These are phyloP conservation scores for Ceratocystis smalleyi DNA, from an alignment of 2,329 filamentous ascomycete species.

Conservation along the genomic window DNA sequence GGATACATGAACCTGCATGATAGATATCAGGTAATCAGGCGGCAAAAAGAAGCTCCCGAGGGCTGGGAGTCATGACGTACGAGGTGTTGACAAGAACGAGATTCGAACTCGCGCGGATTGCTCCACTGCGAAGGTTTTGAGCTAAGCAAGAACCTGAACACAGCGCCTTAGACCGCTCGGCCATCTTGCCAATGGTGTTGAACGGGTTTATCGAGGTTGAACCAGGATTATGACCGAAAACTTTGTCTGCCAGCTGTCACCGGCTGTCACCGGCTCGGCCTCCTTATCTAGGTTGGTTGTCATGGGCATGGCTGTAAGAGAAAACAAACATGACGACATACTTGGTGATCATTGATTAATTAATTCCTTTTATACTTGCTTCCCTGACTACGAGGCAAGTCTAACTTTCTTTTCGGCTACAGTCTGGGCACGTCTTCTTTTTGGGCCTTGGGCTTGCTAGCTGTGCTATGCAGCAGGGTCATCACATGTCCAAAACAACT, in stretches of 20 bases:
- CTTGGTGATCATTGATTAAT: background rate
- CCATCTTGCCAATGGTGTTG: background rate
- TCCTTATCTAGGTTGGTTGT: background rate
- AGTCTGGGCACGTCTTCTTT: background rate
- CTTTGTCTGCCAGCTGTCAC: accelerated
- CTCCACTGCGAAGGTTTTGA: slow-evolving; percentile 15
- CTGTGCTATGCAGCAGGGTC: background rate
- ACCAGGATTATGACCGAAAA: background rate
- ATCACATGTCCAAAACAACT: background rate
- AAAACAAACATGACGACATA: background rate
- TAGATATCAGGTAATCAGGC: no score
- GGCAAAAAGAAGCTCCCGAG: no score
- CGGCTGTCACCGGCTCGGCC: background rate
- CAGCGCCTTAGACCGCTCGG: no score
- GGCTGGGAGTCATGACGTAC: no score
- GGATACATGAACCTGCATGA: no score
- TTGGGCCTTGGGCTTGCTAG: background rate
- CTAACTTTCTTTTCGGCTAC: background rate
- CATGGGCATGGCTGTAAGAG: background rate
- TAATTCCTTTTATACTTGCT: background rate
- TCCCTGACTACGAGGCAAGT: background rate
- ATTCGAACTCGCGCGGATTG: slow-evolving; percentile 18
- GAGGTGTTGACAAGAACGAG: slow-evolving; percentile 22
- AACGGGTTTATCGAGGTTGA: background rate
- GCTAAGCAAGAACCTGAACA: no score